Percentiles rank a stretch among this genome's conserved stretches.
Conservation (phyloP, 495 filamentous ascomycete species). For the Trichoderma gamsii region DNA sequence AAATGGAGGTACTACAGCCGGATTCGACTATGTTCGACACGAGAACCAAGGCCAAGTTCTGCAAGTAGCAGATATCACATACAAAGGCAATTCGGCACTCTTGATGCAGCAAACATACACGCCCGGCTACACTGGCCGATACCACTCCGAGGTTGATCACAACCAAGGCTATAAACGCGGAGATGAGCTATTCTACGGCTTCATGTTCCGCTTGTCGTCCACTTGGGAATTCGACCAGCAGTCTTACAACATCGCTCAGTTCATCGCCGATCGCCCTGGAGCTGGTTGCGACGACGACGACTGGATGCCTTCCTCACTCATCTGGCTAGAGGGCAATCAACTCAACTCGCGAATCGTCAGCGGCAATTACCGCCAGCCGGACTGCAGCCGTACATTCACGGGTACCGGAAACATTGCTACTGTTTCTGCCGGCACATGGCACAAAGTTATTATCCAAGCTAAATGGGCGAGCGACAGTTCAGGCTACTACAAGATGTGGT, state of each 20-base stretch:
- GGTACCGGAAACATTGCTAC: constrained; percentile 32
- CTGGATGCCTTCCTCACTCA: constrained; percentile 50
- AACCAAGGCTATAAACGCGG: constrained; percentile 44
- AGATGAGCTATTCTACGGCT: constrained; percentile 50
- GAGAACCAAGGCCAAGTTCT: constrained; percentile 42
- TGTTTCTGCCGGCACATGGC: constrained; percentile 45
- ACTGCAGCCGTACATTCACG: constrained; percentile 28
- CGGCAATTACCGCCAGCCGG: constrained; percentile 29
- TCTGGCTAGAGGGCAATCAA: constrained; percentile 44
- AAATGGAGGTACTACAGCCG: constrained; percentile 44
- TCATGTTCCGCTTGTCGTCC: constrained; percentile 45
- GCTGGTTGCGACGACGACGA: constrained; percentile 39
- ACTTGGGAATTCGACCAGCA: constrained; percentile 47
- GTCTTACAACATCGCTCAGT: constrained; percentile 49
- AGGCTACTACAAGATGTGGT: constrained; percentile 46
- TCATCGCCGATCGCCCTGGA: constrained; percentile 48
- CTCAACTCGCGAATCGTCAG: constrained; percentile 43
- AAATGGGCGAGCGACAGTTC: constrained; percentile 42
- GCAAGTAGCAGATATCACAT: constrained; percentile 41
- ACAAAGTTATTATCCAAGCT: constrained; percentile 44
- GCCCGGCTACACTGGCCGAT: constrained; percentile 42
- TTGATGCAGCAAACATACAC: constrained; percentile 49
- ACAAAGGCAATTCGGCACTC: constrained; percentile 41
- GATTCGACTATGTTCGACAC: constrained; percentile 40
- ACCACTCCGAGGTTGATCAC: constrained; percentile 48